phyloP scores from a whole-genome alignment of 2,329 filamentous ascomycete genomes.

The Fusarium sp. region DNA sequence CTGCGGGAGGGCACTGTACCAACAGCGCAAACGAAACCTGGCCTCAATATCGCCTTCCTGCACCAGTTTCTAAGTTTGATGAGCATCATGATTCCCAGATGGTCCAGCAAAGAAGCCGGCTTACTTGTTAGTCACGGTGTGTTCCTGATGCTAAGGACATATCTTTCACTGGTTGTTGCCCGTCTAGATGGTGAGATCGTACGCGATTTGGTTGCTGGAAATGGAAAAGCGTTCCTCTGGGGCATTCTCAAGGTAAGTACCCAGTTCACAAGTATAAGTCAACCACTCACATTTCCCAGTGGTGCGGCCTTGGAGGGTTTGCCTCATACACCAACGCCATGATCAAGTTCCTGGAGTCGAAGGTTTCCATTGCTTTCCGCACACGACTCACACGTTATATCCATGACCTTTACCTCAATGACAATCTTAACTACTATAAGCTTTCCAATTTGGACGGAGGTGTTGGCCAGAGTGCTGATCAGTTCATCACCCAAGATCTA shows the following conservation, averaged over 20 bases:
- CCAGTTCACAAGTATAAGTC: no score
- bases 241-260: conserved; percentile 79
- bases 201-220: conserved; percentile 92
- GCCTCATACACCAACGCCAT: conserved; percentile 98
- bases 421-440: conserved; percentile 97
- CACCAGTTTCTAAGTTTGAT: conserved; percentile 96
- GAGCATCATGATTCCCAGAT: conserved; percentile 97
- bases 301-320: conserved; percentile 92
- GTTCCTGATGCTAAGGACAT: conserved; percentile 92
- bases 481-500: conserved; percentile 97
- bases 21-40: conserved; percentile 90
- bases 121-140: conserved; percentile 87
- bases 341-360: conserved; percentile 98
- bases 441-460: conserved; percentile 92
- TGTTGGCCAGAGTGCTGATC: conserved; percentile 90
- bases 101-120: conserved; percentile 95
- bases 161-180: conserved; percentile 92
- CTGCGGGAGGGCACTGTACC: conserved; percentile 81
- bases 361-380: conserved; percentile 97
- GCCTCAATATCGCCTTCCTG: conserved; percentile 92
- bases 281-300: conserved; percentile 57
- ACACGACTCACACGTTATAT: conserved; percentile 96
- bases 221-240: conserved; percentile 87
- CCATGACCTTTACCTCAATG: conserved; percentile 94
- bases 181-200: conserved; percentile 96